Evolutionary conservation across 495 filamentous ascomycete genomes (phyloP).

Genomic region (Saxophila tyrrhenica): DNA sequence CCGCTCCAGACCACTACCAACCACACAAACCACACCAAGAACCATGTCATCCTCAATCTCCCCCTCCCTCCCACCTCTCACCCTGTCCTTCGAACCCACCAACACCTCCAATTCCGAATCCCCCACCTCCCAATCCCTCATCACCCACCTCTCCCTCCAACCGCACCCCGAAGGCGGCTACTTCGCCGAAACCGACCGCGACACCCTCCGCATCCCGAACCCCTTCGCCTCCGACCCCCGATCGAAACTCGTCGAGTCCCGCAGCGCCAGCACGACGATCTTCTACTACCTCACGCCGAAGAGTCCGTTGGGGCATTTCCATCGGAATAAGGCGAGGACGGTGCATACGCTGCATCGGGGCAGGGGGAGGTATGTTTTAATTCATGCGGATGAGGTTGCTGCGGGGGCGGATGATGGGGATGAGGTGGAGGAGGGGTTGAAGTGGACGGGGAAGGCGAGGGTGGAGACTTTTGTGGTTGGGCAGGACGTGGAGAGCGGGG

Average conservation of each 20-base stretch:
- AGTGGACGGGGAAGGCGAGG: slow-evolving; percentile 26
- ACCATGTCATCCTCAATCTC: slow-evolving; percentile 13
- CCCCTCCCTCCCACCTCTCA: slow-evolving; percentile 8
- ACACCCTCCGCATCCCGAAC: slow-evolving; percentile 37
- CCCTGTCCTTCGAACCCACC: slow-evolving; percentile 23
- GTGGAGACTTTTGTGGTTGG: slow-evolving; percentile 56
- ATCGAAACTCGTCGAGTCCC: slow-evolving; percentile 27
- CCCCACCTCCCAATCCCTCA: slow-evolving; percentile 29
- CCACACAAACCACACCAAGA: not conserved
- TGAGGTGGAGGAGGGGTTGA: slow-evolving; percentile 10
- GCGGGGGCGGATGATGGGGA: slow-evolving; percentile 4
- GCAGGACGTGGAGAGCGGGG: slow-evolving; percentile 40
- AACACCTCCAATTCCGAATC: slow-evolving; percentile 25
- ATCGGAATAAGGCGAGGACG: slow-evolving; percentile 47
- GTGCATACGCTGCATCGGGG: slow-evolving; percentile 52
- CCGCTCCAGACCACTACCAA: no score
- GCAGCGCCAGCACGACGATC: slow-evolving; percentile 43
- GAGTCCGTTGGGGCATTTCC: slow-evolving; percentile 45
- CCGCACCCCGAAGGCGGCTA: slow-evolving; percentile 56
- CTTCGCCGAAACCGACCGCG: slow-evolving; percentile 51
- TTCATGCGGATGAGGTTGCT: slow-evolving; percentile 40
- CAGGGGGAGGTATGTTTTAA: slow-evolving; percentile 48
- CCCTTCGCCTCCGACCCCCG: slow-evolving; percentile 32
- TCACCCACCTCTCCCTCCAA: slow-evolving; percentile 35
- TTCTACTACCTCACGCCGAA: slow-evolving; percentile 51